Evolutionary conservation across 176 grass and related monocot genomes (phyloP), one percentile per base, ranked within the genome.

Genomic region (Zizania latifolia): DNA sequence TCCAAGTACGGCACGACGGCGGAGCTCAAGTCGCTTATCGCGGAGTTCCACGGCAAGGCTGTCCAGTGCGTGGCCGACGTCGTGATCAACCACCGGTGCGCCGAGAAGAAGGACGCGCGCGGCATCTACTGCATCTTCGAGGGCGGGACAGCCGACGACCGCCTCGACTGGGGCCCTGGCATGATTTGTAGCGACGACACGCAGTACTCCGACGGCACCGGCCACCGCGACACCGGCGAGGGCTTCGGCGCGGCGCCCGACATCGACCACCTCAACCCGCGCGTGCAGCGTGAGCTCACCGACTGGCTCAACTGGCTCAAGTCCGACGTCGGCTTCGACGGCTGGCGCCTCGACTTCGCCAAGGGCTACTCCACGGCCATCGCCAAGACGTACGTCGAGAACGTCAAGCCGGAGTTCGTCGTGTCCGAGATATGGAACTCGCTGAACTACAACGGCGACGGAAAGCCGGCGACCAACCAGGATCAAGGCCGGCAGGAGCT

Each of bases 271-370:
- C 81, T 90, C 69, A 97, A 89, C 78, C 40, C 22, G 10, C 81
- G 74, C 41, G 80, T 97, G 1, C 90, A 89, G 65, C 43, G 69
- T 5, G 90, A 97, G 85, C 85, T 97, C 72, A 56, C 82, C 0
- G 90, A 40, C 10, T 97, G 93, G 93, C 79, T 96, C 38, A 74
- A 74, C 60, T 92, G 86, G 93, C 84, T 97, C 62, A 93, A 77
- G 62, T 15, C 68, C 22, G 85, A 89, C 66, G 17, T 93, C 26
- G 85, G 93, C 1, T 97, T 93, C 41, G 87, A 88, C 68, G 90
- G 93, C 46, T 96, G 87, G 89, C 84, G 93, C 10, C 84, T 92
- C 32, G 93, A 97, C 75, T 97, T 97, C 38, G 89, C 89, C 37
- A 89, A 81, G 70, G 89, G 89, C 0, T 96, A 92, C 78, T 90